These are phyloP conservation scores for Agarophyton chilense DNA, from an alignment of 23 red algal species.

Conservation along the genomic window DNA sequence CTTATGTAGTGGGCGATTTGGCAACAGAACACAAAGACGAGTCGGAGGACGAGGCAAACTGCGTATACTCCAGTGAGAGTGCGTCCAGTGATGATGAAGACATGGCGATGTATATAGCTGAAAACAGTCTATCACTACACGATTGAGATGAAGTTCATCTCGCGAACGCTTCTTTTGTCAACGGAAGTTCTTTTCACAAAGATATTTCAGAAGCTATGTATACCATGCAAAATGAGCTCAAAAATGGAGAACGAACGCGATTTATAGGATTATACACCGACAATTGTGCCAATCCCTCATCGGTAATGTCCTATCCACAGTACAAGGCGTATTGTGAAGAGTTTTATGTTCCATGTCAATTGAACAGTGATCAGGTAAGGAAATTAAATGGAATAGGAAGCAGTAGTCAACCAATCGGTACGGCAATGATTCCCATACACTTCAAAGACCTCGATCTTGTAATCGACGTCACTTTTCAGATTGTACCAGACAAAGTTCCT, in stretches of 20 bases:
- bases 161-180: neutral
- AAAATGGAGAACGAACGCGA: neutral
- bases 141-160: neutral
- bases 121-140: neutral
- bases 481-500: neutral
- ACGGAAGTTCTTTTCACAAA: neutral
- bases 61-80: neutral
- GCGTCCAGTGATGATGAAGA: neutral
- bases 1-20: neutral
- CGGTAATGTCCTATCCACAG: neutral
- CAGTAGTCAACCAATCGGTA: neutral
- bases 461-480: slow-evolving; percentile 7
- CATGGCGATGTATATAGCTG: too few relatives aligned
- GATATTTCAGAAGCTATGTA: too few relatives aligned
- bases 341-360: neutral
- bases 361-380: too few relatives aligned
- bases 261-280: neutral
- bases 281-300: neutral
- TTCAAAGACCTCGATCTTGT: slow-evolving; percentile 3
- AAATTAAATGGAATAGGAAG: neutral
- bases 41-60: neutral
- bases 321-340: neutral
- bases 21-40: neutral
- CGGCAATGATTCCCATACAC: neutral
- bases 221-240: too few relatives aligned